Base-by-base conservation (phyloP, 306 rosid species). In the Castanopsis chinensis region DNA sequence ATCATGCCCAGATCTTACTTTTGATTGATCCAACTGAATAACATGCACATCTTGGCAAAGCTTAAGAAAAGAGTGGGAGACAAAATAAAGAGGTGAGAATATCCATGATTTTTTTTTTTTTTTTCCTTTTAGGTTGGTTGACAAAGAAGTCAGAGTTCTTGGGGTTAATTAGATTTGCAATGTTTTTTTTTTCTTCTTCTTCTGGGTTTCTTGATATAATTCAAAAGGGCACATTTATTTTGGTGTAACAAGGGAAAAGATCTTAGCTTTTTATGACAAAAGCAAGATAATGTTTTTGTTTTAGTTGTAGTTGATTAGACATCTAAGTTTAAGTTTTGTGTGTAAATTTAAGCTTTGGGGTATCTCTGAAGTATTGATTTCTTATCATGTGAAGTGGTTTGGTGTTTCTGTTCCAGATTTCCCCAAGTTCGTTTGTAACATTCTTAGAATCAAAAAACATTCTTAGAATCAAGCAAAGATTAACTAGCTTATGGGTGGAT, bases 1-100 rank as follows among this genome's bases (percentile, higher is more conserved):
- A 92, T 94, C 97, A 86, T 84, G 76, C 92, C 87, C 90, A 88
- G 97, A 92, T 91, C 97, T 87, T 90, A 81, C 83, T 83, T 28
- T 81, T 69, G 15, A 80, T 81, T 82, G 92, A 88, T 88, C 92
- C 91, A 76, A 79, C 72, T 60, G 21, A 75, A 74, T 82, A 80
- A 72, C 78, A 72, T 13, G 74, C 78, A 75, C 69, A 73, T 82
- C 78, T 74, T 80, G 23, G 54, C 15, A 6, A 79, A 80, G 37
- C 56, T 20, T 64, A 56, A 78, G 78, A 82, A 83, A 76, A 71
- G 72, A 71, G 74, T 70, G 67, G 54, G 83, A 79, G 78, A 63
- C 81, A 80, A 64, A 78, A 49, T 49, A 49, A 65, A 17, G 75
- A 81, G 92, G 92, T 85, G 80, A 41, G 80, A 75, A 52, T 21